Conservation (phyloP, 2,329 filamentous ascomycete species). For the Ceratocystis albifundus region DNA sequence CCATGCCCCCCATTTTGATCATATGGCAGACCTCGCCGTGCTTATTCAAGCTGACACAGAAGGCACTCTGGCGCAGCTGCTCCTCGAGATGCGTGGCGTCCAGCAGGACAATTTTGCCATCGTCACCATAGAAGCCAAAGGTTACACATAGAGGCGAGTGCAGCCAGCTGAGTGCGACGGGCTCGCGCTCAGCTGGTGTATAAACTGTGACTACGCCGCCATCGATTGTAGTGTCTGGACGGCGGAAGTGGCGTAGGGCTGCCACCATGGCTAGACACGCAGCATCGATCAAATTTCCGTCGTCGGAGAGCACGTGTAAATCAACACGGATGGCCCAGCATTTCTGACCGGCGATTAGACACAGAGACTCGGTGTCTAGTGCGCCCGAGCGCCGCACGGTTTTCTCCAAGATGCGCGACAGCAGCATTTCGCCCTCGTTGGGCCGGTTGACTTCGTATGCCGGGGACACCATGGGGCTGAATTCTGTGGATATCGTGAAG, state of each 20-base stretch:
- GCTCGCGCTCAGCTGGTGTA: constrained; percentile 72
- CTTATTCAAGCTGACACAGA: constrained; percentile 75
- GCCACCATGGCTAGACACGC: constrained; percentile 79
- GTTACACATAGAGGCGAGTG: constrained; percentile 88
- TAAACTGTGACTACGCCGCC: constrained; percentile 78
- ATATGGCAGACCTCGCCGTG: constrained; percentile 86
- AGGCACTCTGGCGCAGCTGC: constrained; percentile 59
- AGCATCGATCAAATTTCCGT: constrained; percentile 80
- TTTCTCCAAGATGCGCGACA: constrained; percentile 85
- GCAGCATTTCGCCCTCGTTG: constrained; percentile 71
- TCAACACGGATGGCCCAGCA: constrained; percentile 88
- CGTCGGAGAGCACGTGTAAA: constrained; percentile 80
- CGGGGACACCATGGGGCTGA: constrained; percentile 84
- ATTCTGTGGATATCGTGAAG: constrained; percentile 83
- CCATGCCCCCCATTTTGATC: constrained; percentile 74
- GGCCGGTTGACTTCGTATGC: constrained; percentile 77
- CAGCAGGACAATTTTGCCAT: constrained; percentile 54
- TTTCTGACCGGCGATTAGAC: constrained; percentile 79
- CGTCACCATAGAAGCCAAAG: constrained; percentile 64
- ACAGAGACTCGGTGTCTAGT: constrained; percentile 89
- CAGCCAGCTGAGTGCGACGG: constrained; percentile 78
- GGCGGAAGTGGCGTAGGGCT: constrained; percentile 78
- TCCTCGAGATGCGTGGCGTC: constrained; percentile 66
- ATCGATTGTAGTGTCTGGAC: constrained; percentile 78
- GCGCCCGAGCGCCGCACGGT: constrained; percentile 84